Evolutionary conservation across 2,329 filamentous ascomycete species (phyloP).

Genomic region (Alternaria arbusti): DNA sequence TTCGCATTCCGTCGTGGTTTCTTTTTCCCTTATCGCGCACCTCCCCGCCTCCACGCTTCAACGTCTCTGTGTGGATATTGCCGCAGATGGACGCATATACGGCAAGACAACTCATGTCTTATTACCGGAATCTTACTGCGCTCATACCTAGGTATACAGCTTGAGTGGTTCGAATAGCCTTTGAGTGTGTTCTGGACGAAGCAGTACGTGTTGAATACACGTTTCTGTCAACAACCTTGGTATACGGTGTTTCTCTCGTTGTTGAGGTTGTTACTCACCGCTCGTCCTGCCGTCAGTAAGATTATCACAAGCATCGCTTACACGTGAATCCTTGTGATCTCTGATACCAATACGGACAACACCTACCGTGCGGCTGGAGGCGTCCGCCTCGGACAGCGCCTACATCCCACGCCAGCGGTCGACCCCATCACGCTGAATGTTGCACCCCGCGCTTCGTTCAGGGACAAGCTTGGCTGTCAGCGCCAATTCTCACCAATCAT

Average conservation of each 20-base stretch:
- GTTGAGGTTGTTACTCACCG: neutral
- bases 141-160: neutral
- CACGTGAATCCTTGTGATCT: neutral
- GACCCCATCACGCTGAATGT: neutral
- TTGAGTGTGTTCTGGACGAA: neutral
- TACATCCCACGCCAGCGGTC: neutral
- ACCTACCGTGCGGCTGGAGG: slow-evolving; percentile 5
- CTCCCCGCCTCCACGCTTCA: neutral
- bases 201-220: neutral
- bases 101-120: neutral
- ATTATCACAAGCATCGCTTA: neutral
- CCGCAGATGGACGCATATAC: neutral
- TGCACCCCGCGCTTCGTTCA: slow-evolving; percentile 3
- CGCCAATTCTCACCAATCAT: neutral
- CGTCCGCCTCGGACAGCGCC: slow-evolving; percentile 1
- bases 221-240: neutral
- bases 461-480: neutral
- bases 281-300: neutral
- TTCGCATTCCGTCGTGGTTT: neutral
- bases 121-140: neutral
- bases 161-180: neutral
- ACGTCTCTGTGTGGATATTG: neutral
- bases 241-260: neutral
- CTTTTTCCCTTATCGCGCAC: neutral
- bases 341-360: neutral